phyloP scores from a whole-genome alignment of 108 stramenopile genomes.

The Skeletonema costatum region DNA sequence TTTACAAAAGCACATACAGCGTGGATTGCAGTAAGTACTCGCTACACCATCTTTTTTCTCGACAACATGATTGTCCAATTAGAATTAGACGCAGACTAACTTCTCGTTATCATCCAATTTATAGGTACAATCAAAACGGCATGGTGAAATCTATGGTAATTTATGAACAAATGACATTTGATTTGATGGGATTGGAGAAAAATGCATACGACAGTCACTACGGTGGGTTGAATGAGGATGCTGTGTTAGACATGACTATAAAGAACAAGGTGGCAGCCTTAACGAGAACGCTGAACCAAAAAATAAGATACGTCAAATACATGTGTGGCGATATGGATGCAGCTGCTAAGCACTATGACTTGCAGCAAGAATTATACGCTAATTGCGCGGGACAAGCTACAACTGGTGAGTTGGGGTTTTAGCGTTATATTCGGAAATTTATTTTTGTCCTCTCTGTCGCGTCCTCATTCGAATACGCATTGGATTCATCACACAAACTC shows the following conservation, averaged over 20 bases:
- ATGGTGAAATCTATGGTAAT: background rate
- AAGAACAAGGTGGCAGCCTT: background rate
- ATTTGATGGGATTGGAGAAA: background rate
- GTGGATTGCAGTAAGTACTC: background rate
- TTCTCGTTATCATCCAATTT: background rate
- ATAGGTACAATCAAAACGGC: background rate
- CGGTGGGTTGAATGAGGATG: background rate
- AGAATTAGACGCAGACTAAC: background rate
- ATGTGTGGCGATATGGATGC: background rate
- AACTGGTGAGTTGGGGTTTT: background rate
- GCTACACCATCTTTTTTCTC: too few relatives aligned
- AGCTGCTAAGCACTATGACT: background rate
- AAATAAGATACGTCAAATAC: background rate
- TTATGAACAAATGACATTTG: background rate
- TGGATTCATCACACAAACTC: background rate
- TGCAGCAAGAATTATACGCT: background rate
- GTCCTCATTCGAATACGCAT: background rate
- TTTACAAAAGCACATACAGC: background rate
- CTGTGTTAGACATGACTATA: background rate
- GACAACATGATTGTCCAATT: background rate
- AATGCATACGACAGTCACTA: background rate
- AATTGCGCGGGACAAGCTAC: too few relatives aligned
- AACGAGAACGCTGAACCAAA: background rate
- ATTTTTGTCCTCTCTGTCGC: background rate
- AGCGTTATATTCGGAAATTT: background rate